Base-by-base conservation (phyloP, 345 rosid species). In the Mallotus nudiflorus region DNA sequence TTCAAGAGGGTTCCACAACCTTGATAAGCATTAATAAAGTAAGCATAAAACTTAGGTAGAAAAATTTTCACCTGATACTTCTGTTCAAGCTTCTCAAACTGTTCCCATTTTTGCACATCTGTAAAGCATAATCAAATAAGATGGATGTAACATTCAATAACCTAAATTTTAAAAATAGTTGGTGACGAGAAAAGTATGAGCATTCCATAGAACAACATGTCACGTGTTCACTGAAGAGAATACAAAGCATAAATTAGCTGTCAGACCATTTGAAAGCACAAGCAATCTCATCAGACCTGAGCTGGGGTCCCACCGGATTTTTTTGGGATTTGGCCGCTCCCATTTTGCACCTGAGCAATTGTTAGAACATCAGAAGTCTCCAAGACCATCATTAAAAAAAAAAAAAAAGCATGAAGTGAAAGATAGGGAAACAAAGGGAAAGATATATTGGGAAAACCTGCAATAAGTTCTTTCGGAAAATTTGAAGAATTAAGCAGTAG, bases 391-490 rank as follows among this genome's bases (percentile, higher is more conserved):
- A 45, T 19, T n/a, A 59, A 35, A 42, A 27, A 25, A 9, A 29
- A 15, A 59, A 35, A 42, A 27, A 25, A 9, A 29, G 15, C 44
- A 31, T 0, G n/a, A 13, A 44, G 22, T n/a, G 1, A 24, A 3
- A 28, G 5, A 63, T 10, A 56, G 16, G n/a, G 25, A 65, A 56
- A 18, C 40, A 62, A 1, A 37, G 16, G 51, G 25, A 22, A 55
- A 62, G 10, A 22, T 48, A 28, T 65, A 48, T 7, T 19, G 29
- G 45, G 37, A 69, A 19, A 67, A 85, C 90, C 90, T 86, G 75
- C 74, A 75, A 86, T 42, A 62, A 83, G 66, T 72, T 84, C 87
- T 73, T 61, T 71, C 55, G 90, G 90, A 75, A 86, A 88, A 80
- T 86, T 82, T 56, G 70, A 48, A 68, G 78, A 40, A 24, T 50